These are phyloP conservation scores for Trichoderma simmonsii DNA, from an alignment of 2,329 filamentous ascomycete genomes.

Conservation along the genomic window DNA sequence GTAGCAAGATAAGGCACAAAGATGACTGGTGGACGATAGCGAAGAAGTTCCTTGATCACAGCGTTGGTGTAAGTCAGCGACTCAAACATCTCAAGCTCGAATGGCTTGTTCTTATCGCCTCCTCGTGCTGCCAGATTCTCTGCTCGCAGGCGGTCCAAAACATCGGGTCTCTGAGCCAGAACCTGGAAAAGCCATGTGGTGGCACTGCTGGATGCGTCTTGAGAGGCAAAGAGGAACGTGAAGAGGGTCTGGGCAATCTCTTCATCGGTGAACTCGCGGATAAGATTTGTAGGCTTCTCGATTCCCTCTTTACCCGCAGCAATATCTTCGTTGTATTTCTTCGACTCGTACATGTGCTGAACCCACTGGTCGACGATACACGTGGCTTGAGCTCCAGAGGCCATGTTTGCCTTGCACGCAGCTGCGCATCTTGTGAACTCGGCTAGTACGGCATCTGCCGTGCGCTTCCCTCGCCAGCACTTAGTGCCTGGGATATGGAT, in stretches of 20 bases:
- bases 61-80: slow-evolving; percentile 8
- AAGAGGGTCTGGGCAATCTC: slow-evolving; percentile 10
- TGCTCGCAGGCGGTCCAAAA: slow-evolving; percentile 1
- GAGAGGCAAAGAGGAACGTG: slow-evolving; percentile 12
- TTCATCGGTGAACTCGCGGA: slow-evolving; percentile 4
- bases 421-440: slow-evolving; percentile 9
- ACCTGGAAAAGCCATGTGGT: slow-evolving; percentile 13
- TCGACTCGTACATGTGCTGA: not conserved
- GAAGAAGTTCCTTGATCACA: slow-evolving; percentile 6
- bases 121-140: slow-evolving; percentile 2
- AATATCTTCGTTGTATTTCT: not conserved
- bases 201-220: slow-evolving; percentile 8
- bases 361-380: slow-evolving; percentile 13
- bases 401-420: slow-evolving; percentile 10
- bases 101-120: not conserved
- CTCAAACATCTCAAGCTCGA: slow-evolving; percentile 5
- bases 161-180: slow-evolving; percentile 3
- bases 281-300: slow-evolving; percentile 11
- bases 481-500: slow-evolving; percentile 6
- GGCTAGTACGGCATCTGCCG: not conserved
- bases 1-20: slow-evolving; percentile 5
- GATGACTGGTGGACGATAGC: slow-evolving; percentile 4
- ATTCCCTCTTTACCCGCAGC: not conserved
- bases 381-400: not conserved
- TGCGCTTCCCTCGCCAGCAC: slow-evolving; percentile 9